Evolutionary conservation across 2,329 filamentous ascomycete genomes (phyloP).

Genomic region (Parafenestella ontariensis): DNA sequence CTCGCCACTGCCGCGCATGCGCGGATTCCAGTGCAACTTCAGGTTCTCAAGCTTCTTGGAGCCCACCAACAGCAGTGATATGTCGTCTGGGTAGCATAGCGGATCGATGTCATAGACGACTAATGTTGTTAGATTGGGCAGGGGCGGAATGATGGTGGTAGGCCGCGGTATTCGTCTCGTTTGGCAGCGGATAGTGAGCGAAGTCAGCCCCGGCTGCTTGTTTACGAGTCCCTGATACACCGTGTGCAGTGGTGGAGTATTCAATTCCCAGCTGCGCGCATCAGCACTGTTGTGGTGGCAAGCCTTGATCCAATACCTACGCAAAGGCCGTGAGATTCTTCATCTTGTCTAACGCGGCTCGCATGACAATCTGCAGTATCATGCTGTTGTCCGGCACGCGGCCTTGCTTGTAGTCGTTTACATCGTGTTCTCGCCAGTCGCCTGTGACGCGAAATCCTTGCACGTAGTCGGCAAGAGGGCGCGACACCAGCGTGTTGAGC

Average conservation of each 20-base stretch:
- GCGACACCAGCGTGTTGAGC: conserved; percentile 66
- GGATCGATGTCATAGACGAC: conserved; percentile 68
- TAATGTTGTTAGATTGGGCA: conserved; percentile 62
- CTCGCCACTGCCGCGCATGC: conserved; percentile 66
- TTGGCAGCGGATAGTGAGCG: conserved; percentile 64
- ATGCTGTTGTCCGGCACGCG: conserved; percentile 69
- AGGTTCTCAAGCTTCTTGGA: conserved; percentile 63
- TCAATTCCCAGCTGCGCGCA: conserved; percentile 63
- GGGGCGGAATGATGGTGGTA: conserved; percentile 61
- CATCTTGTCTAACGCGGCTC: conserved; percentile 67
- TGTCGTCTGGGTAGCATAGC: conserved; percentile 69
- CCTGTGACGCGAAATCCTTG: conserved; percentile 61
- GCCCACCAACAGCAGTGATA: conserved; percentile 62
- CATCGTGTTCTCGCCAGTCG: conserved; percentile 64
- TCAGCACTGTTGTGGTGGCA: conserved; percentile 19
- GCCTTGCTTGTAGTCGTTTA: conserved; percentile 65
- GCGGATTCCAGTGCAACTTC: conserved; percentile 66
- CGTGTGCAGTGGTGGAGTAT: conserved; percentile 65
- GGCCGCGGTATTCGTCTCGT: conserved; percentile 64
- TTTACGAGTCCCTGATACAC: conserved; percentile 64
- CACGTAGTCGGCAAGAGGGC: conserved; percentile 61
- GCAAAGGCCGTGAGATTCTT: conserved; percentile 61
- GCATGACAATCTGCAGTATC: conserved; percentile 67
- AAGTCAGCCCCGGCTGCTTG: conserved; percentile 56
- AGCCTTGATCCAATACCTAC: conserved; percentile 38